Evolutionary conservation across 441 rosid species (phyloP).

Genomic region (Pelargonium fulgidum): DNA sequence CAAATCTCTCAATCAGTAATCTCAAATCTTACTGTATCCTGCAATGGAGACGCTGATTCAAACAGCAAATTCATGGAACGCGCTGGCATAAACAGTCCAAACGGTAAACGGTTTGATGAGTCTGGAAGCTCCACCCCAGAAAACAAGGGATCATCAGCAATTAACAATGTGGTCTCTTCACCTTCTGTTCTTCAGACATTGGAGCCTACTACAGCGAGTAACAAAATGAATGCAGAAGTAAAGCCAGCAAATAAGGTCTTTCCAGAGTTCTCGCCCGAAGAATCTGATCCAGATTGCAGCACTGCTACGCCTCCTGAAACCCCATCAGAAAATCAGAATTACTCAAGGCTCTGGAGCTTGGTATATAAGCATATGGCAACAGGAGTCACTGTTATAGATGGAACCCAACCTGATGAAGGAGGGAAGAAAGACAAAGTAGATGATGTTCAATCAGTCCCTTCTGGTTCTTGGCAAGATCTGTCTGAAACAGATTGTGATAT

Average conservation of each 20-base stretch:
- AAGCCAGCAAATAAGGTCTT: slow-evolving; percentile 14
- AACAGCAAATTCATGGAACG: slow-evolving; percentile 14
- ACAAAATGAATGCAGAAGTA: slow-evolving; percentile 18
- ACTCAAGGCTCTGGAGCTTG: slow-evolving; percentile 59
- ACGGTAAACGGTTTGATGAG: slow-evolving; percentile 17
- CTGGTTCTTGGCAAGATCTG: slow-evolving; percentile 12
- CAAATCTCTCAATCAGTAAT: too few species aligned
- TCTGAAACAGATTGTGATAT: slow-evolving; percentile 18
- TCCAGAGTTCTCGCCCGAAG: slow-evolving; percentile 20
- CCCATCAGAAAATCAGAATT: slow-evolving; percentile 36
- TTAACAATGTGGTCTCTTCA: slow-evolving; percentile 14
- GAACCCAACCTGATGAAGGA: slow-evolving; percentile 16
- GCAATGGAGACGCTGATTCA: too few species aligned
- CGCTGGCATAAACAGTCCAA: slow-evolving; percentile 13
- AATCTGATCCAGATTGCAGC: slow-evolving; percentile 27
- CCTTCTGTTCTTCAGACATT: slow-evolving; percentile 12
- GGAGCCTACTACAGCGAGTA: slow-evolving; percentile 15
- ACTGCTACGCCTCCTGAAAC: slow-evolving; percentile 26
- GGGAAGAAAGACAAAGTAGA: slow-evolving; percentile 22
- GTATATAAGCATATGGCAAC: slow-evolving; percentile 81
- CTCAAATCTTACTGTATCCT: background rate
- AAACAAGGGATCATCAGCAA: slow-evolving; percentile 15
- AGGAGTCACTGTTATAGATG: slow-evolving; percentile 31
- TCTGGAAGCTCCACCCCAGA: slow-evolving; percentile 9
- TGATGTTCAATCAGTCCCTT: slow-evolving; percentile 18